Evolutionary conservation across 2,329 filamentous ascomycete species (phyloP), one percentile per base, ranked within the genome.

Genomic region (Ascochyta lentis): DNA sequence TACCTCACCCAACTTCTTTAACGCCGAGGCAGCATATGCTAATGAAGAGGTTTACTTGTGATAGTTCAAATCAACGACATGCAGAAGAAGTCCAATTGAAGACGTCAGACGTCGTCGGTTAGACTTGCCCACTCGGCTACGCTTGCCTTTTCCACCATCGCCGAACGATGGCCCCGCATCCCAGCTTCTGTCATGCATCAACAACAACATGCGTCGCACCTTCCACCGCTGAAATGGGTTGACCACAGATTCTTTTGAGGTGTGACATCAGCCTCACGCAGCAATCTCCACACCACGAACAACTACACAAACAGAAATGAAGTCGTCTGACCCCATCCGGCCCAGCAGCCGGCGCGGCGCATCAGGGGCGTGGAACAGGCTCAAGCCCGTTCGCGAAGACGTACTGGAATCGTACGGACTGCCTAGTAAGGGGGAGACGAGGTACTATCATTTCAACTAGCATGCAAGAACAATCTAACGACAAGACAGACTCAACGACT

Each of bases 391-490:
- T 57, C 85, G 89, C 40, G 79, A 86, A 54, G 92, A 97, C 74
- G 86, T 90, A 13, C 80, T 98, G 26, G 90, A 96, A 65, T 84
- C 82, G 57, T 89, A 96, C 64, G 93, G 94, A 1, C 83, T 96
- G 62, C 91, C 91, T 4, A 96, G 92, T 2, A 97, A 96, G 72
- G 94, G 94, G 48, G 94, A 98, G 75, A 90, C 83, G 43, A 89
- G 90, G 92, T 94, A 80, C 9, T 3, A 9, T 40, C 55, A 54
- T 22, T 2, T 19, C 2, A 9, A 19, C 58, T 56, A 27, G 43
- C n/a, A 38, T 22, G 37, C 26, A 34, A 38, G 46, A 6, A 19
- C 4, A 40, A 2, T 6, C 45, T 58, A 33, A 60, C 53, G 8
- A 35, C 8, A 9, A 4, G 3, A 10, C 37, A 82, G 79, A 56